Evolutionary conservation across 768 basidiomycete species (phyloP), one percentile per base, ranked within the genome.

Genomic region (Rhizopogon vinicolor): DNA sequence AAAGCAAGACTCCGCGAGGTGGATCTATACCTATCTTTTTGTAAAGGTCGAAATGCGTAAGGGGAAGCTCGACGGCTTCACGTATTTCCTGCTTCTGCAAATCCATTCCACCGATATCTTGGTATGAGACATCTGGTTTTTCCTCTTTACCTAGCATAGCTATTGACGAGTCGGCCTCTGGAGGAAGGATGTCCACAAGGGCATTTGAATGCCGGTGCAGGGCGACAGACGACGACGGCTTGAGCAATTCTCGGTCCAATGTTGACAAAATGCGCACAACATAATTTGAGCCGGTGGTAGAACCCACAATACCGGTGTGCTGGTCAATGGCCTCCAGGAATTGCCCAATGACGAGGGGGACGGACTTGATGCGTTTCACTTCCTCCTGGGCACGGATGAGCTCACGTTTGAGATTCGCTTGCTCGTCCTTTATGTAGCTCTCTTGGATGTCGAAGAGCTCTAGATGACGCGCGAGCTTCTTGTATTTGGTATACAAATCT

Each of bases 11-110:
- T 74, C 97, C 97, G 25, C 97, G 83, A 55, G 97, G 97, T 3
- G 97, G 97, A 75, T 99, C 96, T 60, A 99, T 99, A 61, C 97
- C 97, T 65, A 99, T 99, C 78, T 98, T 98, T 78, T 92, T 92
- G 81, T 98, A 99, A 42, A 99, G 76, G 66, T 99, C 96, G 68
- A 96, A 96, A 72, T 99, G 89, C n/a, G 89, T 93, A 52, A 93
- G 76, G 25, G 97, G 97, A 19, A 99, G 79, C 71, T 99, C 97
- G 31, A 99, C 97, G 5, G 96, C 96, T 74, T 99, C 97, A 59
- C 96, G 78, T 58, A 99, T 98, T 74, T 99, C 96, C 75, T 98
- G 96, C 76, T 98, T 99, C 77, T 99, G 97, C 10, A 84, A 68
- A 70, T 98, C 96, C 88, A 98, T 89, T 44, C 97, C 97, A 65